These are phyloP conservation scores for Candida loeiensis DNA, from an alignment of 805 yeast species.

Conservation along the genomic window DNA sequence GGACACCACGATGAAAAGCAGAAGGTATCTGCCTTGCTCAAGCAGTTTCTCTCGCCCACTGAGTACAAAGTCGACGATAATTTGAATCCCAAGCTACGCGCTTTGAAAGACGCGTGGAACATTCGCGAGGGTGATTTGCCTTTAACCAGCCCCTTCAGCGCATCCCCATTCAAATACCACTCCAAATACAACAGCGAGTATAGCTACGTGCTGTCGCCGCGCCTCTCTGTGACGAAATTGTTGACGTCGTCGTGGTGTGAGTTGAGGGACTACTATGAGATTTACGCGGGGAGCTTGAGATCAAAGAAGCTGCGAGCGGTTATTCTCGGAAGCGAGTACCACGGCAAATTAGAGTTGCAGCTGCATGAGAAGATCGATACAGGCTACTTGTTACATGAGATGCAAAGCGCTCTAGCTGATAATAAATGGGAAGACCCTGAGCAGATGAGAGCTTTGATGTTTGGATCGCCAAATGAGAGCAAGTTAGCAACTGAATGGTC, in stretches of 20 bases:
- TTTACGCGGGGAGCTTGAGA: conserved; percentile 42
- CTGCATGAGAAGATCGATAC: conserved; percentile 38
- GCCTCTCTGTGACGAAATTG: conserved; percentile 59
- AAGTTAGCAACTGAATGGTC: conserved; percentile 34
- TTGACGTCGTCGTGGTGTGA: conserved; percentile 69
- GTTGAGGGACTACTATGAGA: conserved; percentile 48
- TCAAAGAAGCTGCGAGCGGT: conserved; percentile 36
- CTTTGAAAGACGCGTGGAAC: conserved; percentile 6
- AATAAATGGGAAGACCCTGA: background rate
- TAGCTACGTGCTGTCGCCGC: conserved; percentile 23
- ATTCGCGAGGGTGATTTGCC: conserved; percentile 5
- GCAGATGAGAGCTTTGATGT: background rate
- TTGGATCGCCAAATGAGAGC: conserved; percentile 14
- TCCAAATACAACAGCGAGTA: conserved; percentile 21
- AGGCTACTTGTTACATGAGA: conserved; percentile 3
- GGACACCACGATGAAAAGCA: background rate
- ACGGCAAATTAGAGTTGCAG: conserved; percentile 44
- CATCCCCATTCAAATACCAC: conserved; percentile 25
- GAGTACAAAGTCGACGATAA: background rate
- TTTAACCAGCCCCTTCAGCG: conserved; percentile 1
- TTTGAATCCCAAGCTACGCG: background rate
- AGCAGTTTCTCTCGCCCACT: background rate
- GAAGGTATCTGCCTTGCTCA: background rate
- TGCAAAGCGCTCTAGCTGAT: conserved; percentile 10
- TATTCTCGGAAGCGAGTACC: conserved; percentile 46